Evolutionary conservation across 1,139 yeast species (phyloP).

Genomic region (Groenewaldozyma auringiensis): DNA sequence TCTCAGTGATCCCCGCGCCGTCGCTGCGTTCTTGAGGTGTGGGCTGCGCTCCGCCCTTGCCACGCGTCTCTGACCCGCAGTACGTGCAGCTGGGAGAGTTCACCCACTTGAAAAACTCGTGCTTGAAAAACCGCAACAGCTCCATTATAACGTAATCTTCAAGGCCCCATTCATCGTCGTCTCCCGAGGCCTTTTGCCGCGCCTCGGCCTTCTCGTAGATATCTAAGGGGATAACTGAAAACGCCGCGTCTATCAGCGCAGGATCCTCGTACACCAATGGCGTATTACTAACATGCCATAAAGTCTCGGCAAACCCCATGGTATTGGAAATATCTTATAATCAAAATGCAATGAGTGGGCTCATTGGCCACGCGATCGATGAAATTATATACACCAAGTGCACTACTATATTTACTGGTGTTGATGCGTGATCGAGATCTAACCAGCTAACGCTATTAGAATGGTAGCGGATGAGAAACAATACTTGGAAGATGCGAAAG

Average conservation of each 20-base stretch:
- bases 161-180: constrained; percentile 37
- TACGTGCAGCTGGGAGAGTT: constrained; percentile 55
- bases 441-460: too few relatives aligned
- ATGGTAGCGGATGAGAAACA: too few relatives aligned
- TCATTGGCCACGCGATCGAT: too few relatives aligned
- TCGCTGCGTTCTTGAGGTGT: constrained; percentile 35
- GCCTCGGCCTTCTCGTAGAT: constrained; percentile 35
- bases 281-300: constrained; percentile 10
- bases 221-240: constrained; percentile 34
- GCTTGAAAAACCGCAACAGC: constrained; percentile 64
- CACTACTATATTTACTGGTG: too few relatives aligned
- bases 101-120: constrained; percentile 78
- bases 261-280: constrained; percentile 34
- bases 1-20: constrained; percentile 52
- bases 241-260: constrained; percentile 32
- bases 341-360: too few relatives aligned
- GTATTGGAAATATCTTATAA: not conserved
- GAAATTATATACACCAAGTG: too few relatives aligned
- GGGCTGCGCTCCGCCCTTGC: constrained; percentile 28
- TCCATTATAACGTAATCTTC: constrained; percentile 68
- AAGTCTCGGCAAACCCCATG: constrained; percentile 2
- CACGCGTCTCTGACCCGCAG: constrained; percentile 39
- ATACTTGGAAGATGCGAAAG: too few relatives aligned
- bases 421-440: too few relatives aligned
- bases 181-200: constrained; percentile 22